These are phyloP conservation scores for Leucosporidium scottii DNA, from an alignment of 768 basidiomycete genomes.

Conservation along the genomic window DNA sequence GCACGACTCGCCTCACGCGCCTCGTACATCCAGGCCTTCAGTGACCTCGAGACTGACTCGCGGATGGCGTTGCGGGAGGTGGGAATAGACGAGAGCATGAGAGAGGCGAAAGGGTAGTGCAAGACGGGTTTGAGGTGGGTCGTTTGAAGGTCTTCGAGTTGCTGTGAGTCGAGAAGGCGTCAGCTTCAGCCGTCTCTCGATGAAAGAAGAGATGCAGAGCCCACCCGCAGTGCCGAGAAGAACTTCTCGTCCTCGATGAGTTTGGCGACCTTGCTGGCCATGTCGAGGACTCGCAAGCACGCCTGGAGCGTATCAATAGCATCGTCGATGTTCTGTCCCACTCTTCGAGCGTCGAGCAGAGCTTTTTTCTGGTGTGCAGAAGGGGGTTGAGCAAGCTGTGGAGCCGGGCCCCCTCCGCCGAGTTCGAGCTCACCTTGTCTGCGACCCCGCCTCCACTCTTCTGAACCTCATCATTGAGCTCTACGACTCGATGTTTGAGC, in stretches of 20 bases:
- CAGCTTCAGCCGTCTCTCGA: too few species aligned
- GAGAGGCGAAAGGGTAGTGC: conserved; percentile 89
- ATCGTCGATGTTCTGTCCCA: conserved; percentile 89
- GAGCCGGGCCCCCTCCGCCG: too few species aligned
- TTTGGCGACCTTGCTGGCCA: conserved; percentile 81
- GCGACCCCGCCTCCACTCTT: conserved; percentile 80
- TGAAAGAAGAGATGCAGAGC: too few species aligned
- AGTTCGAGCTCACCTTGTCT: conserved; percentile 54
- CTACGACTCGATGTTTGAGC: conserved; percentile 82
- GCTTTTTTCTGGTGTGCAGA: conserved; percentile 56
- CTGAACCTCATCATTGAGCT: conserved; percentile 77
- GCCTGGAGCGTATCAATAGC: conserved; percentile 92
- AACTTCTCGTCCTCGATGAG: conserved; percentile 91
- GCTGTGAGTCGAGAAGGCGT: conserved; percentile 18
- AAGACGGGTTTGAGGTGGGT: conserved; percentile 67
- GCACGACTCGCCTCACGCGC: conserved; percentile 79
- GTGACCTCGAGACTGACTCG: conserved; percentile 84
- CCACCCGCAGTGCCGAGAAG: conserved; percentile 90
- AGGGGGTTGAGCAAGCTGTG: neutral
- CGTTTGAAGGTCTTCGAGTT: conserved; percentile 86
- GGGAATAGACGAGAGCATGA: conserved; percentile 83
- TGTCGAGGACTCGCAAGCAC: conserved; percentile 82
- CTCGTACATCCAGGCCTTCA: conserved; percentile 94
- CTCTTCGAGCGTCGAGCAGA: conserved; percentile 81
- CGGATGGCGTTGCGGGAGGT: conserved; percentile 82